Percentiles rank a stretch among this genome's conserved stretches.
Conservation (phyloP, 805 yeast genomes). For the Komagataella ulmi region DNA sequence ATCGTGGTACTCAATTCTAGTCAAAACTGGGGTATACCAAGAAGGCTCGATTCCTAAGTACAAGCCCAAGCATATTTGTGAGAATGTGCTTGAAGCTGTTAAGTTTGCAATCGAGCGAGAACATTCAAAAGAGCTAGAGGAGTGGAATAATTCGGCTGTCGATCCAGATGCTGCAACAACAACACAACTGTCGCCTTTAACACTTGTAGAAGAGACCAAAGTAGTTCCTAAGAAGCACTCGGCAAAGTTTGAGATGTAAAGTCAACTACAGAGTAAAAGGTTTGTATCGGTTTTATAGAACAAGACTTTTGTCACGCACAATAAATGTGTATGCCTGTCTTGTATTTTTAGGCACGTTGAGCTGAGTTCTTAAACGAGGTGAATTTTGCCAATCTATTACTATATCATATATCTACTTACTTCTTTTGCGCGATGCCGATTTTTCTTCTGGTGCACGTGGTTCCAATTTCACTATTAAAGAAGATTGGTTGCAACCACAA, state of each 20-base stretch:
- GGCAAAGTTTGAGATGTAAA: not conserved
- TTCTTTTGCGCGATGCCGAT: too few relatives aligned
- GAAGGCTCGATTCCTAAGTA: conserved; percentile 71
- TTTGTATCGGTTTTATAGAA: not conserved
- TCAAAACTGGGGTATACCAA: conserved; percentile 79
- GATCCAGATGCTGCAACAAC: conserved; percentile 7
- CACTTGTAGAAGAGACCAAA: not conserved
- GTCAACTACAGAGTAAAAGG: not conserved
- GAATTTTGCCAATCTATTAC: too few relatives aligned
- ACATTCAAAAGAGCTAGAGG: conserved; percentile 55
- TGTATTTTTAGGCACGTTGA: too few relatives aligned
- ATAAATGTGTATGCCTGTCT: too few relatives aligned
- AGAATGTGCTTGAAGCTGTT: conserved; percentile 70
- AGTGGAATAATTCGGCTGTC: conserved; percentile 43
- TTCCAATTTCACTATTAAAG: not conserved
- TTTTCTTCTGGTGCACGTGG: not conserved
- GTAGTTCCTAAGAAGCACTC: not conserved
- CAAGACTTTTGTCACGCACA: not conserved
- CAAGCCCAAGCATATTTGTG: conserved; percentile 62
- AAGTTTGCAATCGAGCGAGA: conserved; percentile 75
- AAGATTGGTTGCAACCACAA: not conserved
- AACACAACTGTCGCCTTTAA: not conserved
- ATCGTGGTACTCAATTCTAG: conserved; percentile 76
- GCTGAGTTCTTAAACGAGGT: too few relatives aligned
- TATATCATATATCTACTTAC: too few relatives aligned